Evolutionary conservation across 2,329 filamentous ascomycete species (phyloP).

Genomic region (Aspergillus pseudoterreus): DNA sequence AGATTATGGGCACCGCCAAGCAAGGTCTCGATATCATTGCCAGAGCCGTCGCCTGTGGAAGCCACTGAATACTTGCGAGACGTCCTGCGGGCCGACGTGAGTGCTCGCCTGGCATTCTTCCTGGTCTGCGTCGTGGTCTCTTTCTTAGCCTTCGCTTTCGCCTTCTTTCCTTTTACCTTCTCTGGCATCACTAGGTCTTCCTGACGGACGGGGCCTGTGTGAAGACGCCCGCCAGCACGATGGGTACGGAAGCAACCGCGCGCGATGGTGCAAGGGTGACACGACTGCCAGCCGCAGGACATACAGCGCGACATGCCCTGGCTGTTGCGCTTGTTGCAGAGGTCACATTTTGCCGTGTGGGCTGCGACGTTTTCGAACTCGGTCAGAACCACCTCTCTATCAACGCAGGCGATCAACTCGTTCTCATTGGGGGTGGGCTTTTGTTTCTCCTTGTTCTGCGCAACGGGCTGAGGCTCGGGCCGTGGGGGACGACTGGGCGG

Average conservation of each 20-base stretch:
- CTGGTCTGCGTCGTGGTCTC: background rate
- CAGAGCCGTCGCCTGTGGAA: background rate
- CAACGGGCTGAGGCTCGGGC: no score
- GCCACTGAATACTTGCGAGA: background rate
- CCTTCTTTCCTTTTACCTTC: background rate
- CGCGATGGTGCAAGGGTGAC: constrained; percentile 25
- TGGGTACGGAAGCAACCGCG: constrained; percentile 15
- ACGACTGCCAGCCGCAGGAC: constrained; percentile 34
- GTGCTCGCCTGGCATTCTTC: background rate
- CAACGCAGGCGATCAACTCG: background rate
- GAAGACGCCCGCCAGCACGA: background rate
- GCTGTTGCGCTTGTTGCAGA: constrained; percentile 33
- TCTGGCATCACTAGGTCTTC: background rate
- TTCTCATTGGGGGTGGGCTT: background rate
- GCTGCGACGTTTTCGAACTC: constrained; percentile 26
- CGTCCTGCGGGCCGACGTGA: background rate
- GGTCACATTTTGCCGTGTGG: constrained; percentile 37
- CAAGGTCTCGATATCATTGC: background rate
- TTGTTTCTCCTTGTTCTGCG: background rate
- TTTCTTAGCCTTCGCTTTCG: background rate
- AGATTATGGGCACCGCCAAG: background rate
- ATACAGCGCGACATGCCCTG: constrained; percentile 30
- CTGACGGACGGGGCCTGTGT: constrained; percentile 5
- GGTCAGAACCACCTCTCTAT: background rate
- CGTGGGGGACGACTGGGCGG: background rate